Evolutionary conservation across 2,329 filamentous ascomycete genomes (phyloP).

Genomic region (Pyrenophora teres): DNA sequence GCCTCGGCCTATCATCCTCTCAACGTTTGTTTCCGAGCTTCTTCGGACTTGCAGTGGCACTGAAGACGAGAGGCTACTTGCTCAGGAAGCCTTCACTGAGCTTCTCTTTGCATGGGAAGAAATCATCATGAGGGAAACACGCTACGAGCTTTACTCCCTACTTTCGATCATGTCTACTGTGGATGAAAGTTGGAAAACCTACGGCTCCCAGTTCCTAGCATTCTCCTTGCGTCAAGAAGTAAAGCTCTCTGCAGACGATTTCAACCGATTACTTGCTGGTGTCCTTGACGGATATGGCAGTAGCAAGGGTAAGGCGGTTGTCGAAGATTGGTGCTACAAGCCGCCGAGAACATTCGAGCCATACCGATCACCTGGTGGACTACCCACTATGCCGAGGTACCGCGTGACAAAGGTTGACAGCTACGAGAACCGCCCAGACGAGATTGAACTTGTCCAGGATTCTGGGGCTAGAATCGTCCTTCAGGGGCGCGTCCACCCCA

Average conservation of each 20-base stretch:
- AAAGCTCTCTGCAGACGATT: constrained; percentile 46
- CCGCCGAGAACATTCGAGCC: constrained; percentile 25
- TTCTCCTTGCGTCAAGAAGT: constrained; percentile 33
- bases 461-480: constrained; percentile 36
- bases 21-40: constrained; percentile 37
- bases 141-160: constrained; percentile 37
- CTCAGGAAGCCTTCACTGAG: constrained; percentile 30
- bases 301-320: constrained; percentile 53
- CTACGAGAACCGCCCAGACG: constrained; percentile 29
- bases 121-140: constrained; percentile 28
- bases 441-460: constrained; percentile 37
- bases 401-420: constrained; percentile 30
- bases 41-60: constrained; percentile 27
- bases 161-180: constrained; percentile 41
- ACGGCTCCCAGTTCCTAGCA: constrained; percentile 38
- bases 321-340: constrained; percentile 52
- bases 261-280: constrained; percentile 60
- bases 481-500: constrained; percentile 37
- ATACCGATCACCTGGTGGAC: constrained; percentile 39
- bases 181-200: constrained; percentile 31
- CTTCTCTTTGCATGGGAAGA: constrained; percentile 42
- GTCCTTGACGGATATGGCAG: constrained; percentile 58
- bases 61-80: constrained; percentile 17
- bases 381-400: constrained; percentile 39
- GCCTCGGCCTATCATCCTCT: constrained; percentile 35